These are phyloP conservation scores for Neodidymelliopsis sp. DNA, from an alignment of 2,329 filamentous ascomycete species.

Conservation along the genomic window DNA sequence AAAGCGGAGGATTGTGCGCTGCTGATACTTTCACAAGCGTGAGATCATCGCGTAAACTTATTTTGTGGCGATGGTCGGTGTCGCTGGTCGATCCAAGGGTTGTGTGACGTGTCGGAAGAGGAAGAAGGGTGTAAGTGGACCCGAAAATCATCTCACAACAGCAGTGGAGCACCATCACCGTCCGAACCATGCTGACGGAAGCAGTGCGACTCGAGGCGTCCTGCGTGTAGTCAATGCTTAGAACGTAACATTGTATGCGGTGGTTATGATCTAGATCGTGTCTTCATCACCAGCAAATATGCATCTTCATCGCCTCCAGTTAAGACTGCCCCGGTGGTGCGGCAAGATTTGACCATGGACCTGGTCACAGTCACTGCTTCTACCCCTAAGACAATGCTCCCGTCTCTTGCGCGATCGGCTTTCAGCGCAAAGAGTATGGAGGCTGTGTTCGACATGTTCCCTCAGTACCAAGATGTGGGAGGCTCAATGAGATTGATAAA, in stretches of 20 bases:
- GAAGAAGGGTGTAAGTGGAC: slow-evolving; percentile 63
- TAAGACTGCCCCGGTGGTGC: not conserved
- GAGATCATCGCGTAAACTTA: not conserved
- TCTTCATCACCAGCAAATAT: slow-evolving; percentile 61
- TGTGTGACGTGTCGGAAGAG: slow-evolving; percentile 47
- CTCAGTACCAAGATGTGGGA: slow-evolving; percentile 15
- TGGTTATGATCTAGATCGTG: slow-evolving; percentile 68
- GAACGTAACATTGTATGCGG: slow-evolving; percentile 66
- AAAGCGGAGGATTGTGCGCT: slow-evolving; percentile 32
- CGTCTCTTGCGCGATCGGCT: slow-evolving; percentile 29
- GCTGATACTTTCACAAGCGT: not conserved
- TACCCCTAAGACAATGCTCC: slow-evolving; percentile 10
- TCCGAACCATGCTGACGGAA: not conserved
- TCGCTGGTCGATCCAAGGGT: slow-evolving; percentile 44
- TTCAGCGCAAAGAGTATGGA: slow-evolving; percentile 34
- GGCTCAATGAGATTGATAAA: slow-evolving; percentile 5
- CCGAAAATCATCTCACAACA: not conserved
- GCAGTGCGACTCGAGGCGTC: slow-evolving; percentile 69
- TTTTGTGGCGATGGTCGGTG: slow-evolving; percentile 27
- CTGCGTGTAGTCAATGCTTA: slow-evolving; percentile 67
- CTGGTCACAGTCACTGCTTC: slow-evolving; percentile 10
- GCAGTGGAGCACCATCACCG: not conserved
- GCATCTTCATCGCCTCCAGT: not conserved
- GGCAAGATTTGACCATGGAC: not conserved
- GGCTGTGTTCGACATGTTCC: slow-evolving; percentile 32